These are phyloP conservation scores for Houttuynia cordata DNA, from an alignment of 164 flowering plant species.

Conservation along the genomic window DNA sequence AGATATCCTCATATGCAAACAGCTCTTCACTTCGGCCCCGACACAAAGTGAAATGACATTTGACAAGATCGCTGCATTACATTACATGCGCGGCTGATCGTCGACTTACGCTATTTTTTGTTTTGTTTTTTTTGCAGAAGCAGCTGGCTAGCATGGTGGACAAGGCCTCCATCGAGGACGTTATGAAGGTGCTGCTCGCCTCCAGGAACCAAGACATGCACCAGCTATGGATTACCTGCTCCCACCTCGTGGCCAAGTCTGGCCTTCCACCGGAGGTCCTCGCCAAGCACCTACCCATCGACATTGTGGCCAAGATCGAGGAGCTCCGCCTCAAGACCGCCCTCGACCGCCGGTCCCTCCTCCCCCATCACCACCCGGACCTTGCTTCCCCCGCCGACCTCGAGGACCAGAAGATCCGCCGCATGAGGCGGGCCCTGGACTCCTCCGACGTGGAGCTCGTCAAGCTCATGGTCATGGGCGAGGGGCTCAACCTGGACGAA, in stretches of 20 bases:
- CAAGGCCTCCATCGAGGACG: slow-evolving; percentile 99
- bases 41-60: background rate
- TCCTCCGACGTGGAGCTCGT: slow-evolving; percentile 97
- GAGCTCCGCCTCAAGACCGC: slow-evolving; percentile 84
- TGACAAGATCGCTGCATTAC: background rate
- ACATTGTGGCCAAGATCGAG: slow-evolving; percentile 77
- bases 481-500: slow-evolving; percentile 93
- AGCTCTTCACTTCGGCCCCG: background rate
- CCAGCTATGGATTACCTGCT: slow-evolving; percentile 92
- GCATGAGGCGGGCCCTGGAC: slow-evolving; percentile 91
- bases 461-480: slow-evolving; percentile 99
- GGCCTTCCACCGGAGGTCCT: slow-evolving; percentile 94
- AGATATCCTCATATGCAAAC: background rate
- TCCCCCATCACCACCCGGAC: slow-evolving; percentile 44
- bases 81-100: background rate
- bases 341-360: slow-evolving; percentile 44
- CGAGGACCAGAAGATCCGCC: slow-evolving; percentile 81
- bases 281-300: slow-evolving; percentile 89
- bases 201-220: slow-evolving; percentile 98
- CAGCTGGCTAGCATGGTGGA: slow-evolving; percentile 92
- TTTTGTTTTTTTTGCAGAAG: slow-evolving; percentile 38
- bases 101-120: too few species aligned
- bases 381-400: slow-evolving; percentile 42
- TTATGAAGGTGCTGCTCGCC: slow-evolving; percentile 87
- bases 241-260: slow-evolving; percentile 88